phyloP scores from a whole-genome alignment of 1,284 basidiomycete genomes.

The Athelia psychrophila region DNA sequence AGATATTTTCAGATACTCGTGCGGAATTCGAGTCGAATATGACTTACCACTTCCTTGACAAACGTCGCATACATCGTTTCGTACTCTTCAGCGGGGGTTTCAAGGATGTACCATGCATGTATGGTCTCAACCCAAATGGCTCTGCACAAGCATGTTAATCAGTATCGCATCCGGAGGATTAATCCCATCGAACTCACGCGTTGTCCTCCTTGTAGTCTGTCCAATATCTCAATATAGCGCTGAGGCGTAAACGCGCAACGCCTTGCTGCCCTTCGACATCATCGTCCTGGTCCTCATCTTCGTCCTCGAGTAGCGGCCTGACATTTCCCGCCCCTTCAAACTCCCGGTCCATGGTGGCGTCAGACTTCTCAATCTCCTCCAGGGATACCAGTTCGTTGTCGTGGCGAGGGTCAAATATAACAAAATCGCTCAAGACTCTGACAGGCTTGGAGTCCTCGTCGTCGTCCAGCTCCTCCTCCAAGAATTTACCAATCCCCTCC shows the following conservation, averaged over 20 bases:
- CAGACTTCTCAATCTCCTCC: conserved; percentile 18
- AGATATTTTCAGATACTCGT: too few relatives aligned
- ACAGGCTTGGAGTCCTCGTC: conserved; percentile 27
- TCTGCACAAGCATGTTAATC: conserved; percentile 29
- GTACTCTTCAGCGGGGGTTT: conserved; percentile 44
- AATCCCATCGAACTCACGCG: conserved; percentile 31
- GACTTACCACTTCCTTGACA: conserved; percentile 23
- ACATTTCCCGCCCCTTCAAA: conserved; percentile 36
- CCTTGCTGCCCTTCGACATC: conserved; percentile 32
- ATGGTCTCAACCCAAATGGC: conserved; percentile 60
- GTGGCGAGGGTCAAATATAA: conserved; percentile 33
- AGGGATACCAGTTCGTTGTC: conserved; percentile 25
- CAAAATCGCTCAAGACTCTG: conserved; percentile 36
- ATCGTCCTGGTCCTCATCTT: conserved; percentile 42
- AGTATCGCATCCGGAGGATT: conserved; percentile 2
- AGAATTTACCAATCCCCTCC: conserved; percentile 23
- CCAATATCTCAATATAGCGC: conserved; percentile 27
- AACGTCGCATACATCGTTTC: conserved; percentile 41
- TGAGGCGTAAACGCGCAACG: conserved; percentile 30
- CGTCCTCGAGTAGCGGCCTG: conserved; percentile 25
- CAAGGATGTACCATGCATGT: conserved; percentile 58
- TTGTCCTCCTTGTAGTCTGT: conserved; percentile 32
- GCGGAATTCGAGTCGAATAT: too few relatives aligned
- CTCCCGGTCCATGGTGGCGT: conserved; percentile 7
- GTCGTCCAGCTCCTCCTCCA: conserved; percentile 28